Percentiles rank a stretch among this genome's conserved stretches.
phyloP scores from a whole-genome alignment of 2,329 filamentous ascomycete genomes.

The Calonectria fujianensis region DNA sequence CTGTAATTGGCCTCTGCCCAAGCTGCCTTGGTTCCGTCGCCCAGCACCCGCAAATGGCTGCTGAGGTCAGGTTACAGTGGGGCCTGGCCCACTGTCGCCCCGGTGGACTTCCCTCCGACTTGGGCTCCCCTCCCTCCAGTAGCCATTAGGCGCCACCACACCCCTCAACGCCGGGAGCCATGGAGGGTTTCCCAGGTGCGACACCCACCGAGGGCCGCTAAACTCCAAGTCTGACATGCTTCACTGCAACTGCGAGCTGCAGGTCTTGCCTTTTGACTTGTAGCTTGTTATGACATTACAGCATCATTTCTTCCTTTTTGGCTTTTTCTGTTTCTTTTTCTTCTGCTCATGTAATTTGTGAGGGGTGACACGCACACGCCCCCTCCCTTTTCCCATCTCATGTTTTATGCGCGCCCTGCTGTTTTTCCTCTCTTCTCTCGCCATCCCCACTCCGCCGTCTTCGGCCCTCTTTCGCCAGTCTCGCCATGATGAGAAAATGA shows the following conservation, averaged over 20 bases:
- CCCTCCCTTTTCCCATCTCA: not conserved
- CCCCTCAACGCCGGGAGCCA: slow-evolving; percentile 9
- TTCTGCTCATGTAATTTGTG: not conserved
- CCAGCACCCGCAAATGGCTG: slow-evolving; percentile 9
- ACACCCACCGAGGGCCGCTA: slow-evolving; percentile 16
- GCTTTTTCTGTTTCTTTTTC: not conserved
- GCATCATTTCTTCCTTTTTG: not conserved
- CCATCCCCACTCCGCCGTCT: slow-evolving; percentile 23
- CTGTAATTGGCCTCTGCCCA: slow-evolving; percentile 15
- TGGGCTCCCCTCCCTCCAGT: slow-evolving; percentile 9
- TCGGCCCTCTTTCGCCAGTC: slow-evolving; percentile 13
- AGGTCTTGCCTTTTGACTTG: slow-evolving; percentile 26
- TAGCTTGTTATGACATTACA: slow-evolving; percentile 6
- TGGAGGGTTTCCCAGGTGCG: slow-evolving; percentile 15
- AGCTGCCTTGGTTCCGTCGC: slow-evolving; percentile 4
- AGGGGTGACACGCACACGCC: slow-evolving; percentile 5
- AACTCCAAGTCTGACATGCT: slow-evolving; percentile 27
- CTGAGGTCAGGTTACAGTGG: slow-evolving; percentile 41
- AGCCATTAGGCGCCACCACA: slow-evolving; percentile 20
- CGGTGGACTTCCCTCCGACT: slow-evolving; percentile 37
- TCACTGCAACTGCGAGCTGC: slow-evolving; percentile 20
- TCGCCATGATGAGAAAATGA: slow-evolving; percentile 4
- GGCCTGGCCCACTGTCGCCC: slow-evolving; percentile 29
- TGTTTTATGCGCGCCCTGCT: slow-evolving; percentile 12
- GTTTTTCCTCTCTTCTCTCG: slow-evolving; percentile 19